Conservation (phyloP, 495 filamentous ascomycete genomes). For the Astrothelium macrocarpum region DNA sequence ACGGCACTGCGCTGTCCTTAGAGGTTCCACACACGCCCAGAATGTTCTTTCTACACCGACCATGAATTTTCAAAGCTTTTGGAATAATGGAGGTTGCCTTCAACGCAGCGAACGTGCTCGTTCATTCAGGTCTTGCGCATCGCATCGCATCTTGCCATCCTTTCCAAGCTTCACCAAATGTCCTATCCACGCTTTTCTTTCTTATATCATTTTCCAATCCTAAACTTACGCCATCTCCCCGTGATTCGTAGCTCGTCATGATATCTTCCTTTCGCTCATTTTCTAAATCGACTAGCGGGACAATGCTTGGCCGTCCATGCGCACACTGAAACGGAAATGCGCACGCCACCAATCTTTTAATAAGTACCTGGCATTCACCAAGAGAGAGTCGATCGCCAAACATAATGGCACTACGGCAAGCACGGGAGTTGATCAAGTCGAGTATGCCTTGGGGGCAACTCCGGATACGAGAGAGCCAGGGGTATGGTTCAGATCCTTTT, state of each 20-base stretch:
- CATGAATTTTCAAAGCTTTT: too few relatives aligned
- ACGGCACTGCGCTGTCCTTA: too few relatives aligned
- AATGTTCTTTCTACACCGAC: too few relatives aligned
- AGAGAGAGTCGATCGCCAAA: constrained; percentile 72
- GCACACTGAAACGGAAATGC: constrained; percentile 88
- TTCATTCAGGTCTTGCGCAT: not conserved
- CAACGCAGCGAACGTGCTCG: not conserved
- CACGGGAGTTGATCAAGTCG: constrained; percentile 80
- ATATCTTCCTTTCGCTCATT: constrained; percentile 2
- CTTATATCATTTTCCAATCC: not conserved
- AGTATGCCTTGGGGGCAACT: constrained; percentile 68
- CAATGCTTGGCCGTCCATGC: constrained; percentile 35
- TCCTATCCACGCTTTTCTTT: not conserved
- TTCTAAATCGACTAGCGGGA: constrained; percentile 27
- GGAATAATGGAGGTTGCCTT: too few relatives aligned
- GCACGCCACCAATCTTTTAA: constrained; percentile 54
- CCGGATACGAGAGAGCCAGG: constrained; percentile 52
- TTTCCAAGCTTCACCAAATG: not conserved
- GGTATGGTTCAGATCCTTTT: constrained; percentile 8
- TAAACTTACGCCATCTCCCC: not conserved
- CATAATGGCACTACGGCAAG: constrained; percentile 91
- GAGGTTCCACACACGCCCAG: too few relatives aligned
- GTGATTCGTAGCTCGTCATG: not conserved
- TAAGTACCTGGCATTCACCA: constrained; percentile 56
- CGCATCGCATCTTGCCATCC: not conserved